Conservation (phyloP, 495 filamentous ascomycete genomes). For the Aspergillus bertholletiae region DNA sequence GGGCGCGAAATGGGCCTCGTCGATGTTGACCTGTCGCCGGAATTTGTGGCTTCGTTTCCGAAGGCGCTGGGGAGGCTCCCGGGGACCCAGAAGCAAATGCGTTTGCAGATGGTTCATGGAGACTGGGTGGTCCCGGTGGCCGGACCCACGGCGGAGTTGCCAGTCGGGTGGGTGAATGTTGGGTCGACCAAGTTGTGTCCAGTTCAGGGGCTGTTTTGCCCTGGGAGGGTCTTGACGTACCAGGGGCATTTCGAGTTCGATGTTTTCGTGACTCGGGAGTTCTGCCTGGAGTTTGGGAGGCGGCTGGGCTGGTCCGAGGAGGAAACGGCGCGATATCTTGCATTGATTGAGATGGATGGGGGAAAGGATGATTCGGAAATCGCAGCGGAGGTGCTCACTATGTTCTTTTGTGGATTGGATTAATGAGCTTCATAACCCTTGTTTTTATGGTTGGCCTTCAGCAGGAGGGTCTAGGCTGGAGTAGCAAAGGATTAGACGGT, state of each 20-base stretch:
- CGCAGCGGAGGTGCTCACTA: constrained; percentile 35
- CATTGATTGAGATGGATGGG: constrained; percentile 19
- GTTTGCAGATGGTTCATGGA: constrained; percentile 20
- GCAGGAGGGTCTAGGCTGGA: too few relatives aligned
- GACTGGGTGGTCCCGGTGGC: constrained; percentile 11
- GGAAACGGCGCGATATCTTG: constrained; percentile 17
- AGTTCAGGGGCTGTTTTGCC: constrained; percentile 40
- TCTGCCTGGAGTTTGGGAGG: constrained; percentile 29
- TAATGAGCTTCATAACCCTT: too few relatives aligned
- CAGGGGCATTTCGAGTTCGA: constrained; percentile 47
- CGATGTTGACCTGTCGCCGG: constrained; percentile 23
- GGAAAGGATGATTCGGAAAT: constrained; percentile 32
- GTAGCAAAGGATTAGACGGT: too few relatives aligned
- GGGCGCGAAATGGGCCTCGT: constrained; percentile 41
- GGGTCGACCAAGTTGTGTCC: constrained; percentile 30
- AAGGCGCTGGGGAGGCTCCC: background rate
- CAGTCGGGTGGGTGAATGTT: constrained; percentile 31
- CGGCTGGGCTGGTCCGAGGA: constrained; percentile 22
- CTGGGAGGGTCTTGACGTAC: constrained; percentile 33
- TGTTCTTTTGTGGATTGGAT: constrained; percentile 27
- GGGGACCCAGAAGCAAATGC: background rate
- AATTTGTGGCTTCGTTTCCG: constrained; percentile 28
- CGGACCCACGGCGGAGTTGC: constrained; percentile 1
- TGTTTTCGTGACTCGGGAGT: constrained; percentile 31
- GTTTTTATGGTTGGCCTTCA: too few relatives aligned